A percentile compares a stretch with the other conserved stretches of the same genome.
Conservation (phyloP, 78 protist species). For the Chrysochromulina parva region DNA sequence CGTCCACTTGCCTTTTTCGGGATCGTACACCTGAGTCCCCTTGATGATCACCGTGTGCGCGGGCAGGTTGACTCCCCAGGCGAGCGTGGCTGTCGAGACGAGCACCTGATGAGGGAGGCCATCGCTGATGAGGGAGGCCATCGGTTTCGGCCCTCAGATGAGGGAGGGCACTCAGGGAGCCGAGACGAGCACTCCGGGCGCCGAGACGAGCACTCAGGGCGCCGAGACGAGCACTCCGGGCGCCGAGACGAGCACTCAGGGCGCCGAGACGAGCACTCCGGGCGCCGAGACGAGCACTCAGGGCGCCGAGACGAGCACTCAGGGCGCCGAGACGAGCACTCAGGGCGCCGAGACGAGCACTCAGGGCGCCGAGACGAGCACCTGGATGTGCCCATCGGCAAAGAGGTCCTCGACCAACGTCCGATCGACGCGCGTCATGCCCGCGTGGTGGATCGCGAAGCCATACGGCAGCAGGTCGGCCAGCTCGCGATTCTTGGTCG, state of each 20-base stretch:
- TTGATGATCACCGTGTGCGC: constrained; percentile 99
- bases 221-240: too few species aligned
- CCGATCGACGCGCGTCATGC: constrained; percentile 80
- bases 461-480: constrained; percentile 93
- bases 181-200: too few species aligned
- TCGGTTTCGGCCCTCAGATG: too few species aligned
- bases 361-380: neutral
- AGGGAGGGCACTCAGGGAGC: too few species aligned
- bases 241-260: too few species aligned
- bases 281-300: too few species aligned
- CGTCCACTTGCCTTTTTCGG: constrained; percentile 92
- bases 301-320: too few species aligned
- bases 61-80: constrained; percentile 99
- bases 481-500: constrained; percentile 58
- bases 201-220: too few species aligned
- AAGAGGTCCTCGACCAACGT: constrained; percentile 92
- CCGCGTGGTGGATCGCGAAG: constrained; percentile 98
- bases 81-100: constrained; percentile 98
- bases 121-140: neutral
- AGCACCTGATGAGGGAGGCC: constrained; percentile 61
- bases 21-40: constrained; percentile 95
- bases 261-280: neutral
- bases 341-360: too few species aligned
- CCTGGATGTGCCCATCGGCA: constrained; percentile 81
- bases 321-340: too few species aligned